Base-by-base conservation (phyloP, 495 filamentous ascomycete species). In the Penicillium dipodomyicola region DNA sequence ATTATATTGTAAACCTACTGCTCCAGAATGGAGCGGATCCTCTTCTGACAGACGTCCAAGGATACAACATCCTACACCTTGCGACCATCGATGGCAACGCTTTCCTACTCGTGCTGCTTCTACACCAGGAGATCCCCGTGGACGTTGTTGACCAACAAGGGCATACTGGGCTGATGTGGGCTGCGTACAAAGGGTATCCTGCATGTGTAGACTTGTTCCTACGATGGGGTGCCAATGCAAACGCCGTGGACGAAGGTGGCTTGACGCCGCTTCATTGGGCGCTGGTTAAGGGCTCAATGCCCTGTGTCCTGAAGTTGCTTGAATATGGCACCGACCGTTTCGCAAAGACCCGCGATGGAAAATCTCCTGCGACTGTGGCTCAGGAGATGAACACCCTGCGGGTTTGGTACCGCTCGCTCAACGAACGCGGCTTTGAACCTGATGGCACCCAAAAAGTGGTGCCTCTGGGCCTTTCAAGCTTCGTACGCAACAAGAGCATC, bases 181-280 rank as follows among this genome's bases (percentile, higher is more conserved):
- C 95, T 23, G 92, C 92, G 29, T 98, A 98, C 73, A 98, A 97
- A 68, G 95, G 95, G 19, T 96, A 83, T 67, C 87, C 91, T 0
- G 85, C 85, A 22, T 94, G 88, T 65, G 95, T 98, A 44, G 95
- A 97, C 69, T 72, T 97, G 22, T 94, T 96, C 64, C 72, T 98
- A 54, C 86, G 91, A 57, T 98, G 94, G 93, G 94, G 94, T 25
- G 94, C 94, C 32, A 92, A 91, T 68, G 89, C 96, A 17, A 91
- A 95, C 70, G 87, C 90, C 32, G 84, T 82, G 43, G 94, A 98
- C 66, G 91, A 96, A 62, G 85, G 89, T 56, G 93, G 92, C 7
- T 90, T 97, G 64, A 94, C 91, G 2, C 90, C 95, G 4, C 77
- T 98, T 53, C 94, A 98, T 69, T 98, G 94, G 94, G 93, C 92